Percentiles rank a stretch among this genome's conserved stretches.
These are phyloP conservation scores for Phytopythium oedochilum DNA, from an alignment of 352 stramenopile genomes.

Conservation along the genomic window DNA sequence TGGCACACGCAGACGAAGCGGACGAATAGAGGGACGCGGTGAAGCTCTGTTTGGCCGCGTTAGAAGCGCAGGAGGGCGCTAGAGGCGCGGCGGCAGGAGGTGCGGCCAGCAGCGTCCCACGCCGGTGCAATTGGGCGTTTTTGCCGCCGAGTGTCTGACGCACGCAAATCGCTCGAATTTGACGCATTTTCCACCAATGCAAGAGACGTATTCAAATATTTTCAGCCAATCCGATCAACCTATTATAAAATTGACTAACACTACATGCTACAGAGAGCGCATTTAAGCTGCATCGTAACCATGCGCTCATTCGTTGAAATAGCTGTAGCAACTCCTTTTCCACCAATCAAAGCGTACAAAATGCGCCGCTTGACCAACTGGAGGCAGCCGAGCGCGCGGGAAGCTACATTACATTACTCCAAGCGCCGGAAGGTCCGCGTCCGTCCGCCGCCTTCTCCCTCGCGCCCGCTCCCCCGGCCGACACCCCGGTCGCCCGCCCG, in stretches of 20 bases:
- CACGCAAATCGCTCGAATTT: not conserved
- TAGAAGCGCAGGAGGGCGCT: not conserved
- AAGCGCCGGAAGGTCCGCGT: not conserved
- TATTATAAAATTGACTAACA: not conserved
- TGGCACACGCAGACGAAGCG: not conserved
- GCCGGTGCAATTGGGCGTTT: not conserved
- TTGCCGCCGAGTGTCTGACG: not conserved
- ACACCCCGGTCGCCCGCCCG: not conserved
- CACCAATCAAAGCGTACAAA: conserved; percentile 9
- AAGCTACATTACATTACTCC: not conserved
- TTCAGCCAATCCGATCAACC: not conserved
- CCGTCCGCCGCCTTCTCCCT: not conserved
- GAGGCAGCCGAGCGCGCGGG: not conserved
- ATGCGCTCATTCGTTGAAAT: conserved; percentile 17
- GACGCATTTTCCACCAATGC: not conserved
- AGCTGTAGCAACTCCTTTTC: conserved; percentile 1
- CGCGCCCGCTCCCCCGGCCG: not conserved
- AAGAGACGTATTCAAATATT: not conserved
- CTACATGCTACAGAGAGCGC: too few species aligned
- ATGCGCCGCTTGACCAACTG: not conserved
- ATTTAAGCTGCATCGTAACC: too few species aligned
- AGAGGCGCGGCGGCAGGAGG: too few species aligned
- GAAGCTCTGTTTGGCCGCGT: not conserved
- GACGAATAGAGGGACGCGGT: too few species aligned
- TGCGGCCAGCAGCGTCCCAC: too few species aligned